Evolutionary conservation across 176 grass and related monocot species (phyloP).

Genomic region (Saccharum spontaneum): DNA sequence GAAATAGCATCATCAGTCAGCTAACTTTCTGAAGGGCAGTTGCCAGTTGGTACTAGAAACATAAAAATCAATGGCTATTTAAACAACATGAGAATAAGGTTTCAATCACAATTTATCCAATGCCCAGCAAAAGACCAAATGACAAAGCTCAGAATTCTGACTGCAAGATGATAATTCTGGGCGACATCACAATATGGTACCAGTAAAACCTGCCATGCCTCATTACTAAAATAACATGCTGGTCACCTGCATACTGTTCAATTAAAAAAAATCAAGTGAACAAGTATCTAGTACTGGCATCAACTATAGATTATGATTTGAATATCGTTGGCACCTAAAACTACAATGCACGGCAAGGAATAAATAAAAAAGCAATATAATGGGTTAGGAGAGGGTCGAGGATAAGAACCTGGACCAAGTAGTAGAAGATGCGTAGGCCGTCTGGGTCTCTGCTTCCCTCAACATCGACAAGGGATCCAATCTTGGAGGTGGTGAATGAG

Average conservation of each 20-base stretch:
- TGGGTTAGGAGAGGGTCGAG: not conserved
- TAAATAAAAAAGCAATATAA: not conserved
- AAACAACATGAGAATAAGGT: not conserved
- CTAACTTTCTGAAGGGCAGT: not conserved
- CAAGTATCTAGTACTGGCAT: not conserved
- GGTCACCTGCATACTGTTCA: not conserved
- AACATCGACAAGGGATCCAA: slow-evolving; percentile 84
- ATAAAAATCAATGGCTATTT: not conserved
- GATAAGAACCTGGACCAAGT: slow-evolving; percentile 72
- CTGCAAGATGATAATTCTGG: not conserved
- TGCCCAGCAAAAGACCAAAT: not conserved
- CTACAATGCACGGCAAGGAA: not conserved
- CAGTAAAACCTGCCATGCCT: not conserved
- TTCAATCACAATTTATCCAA: not conserved
- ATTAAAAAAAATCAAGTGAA: not conserved
- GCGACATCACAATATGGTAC: not conserved
- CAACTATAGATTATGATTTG: not conserved
- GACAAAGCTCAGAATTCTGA: not conserved
- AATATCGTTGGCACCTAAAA: not conserved
- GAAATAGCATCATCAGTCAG: not conserved
- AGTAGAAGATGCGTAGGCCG: slow-evolving; percentile 90
- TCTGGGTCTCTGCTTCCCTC: slow-evolving; percentile 80
- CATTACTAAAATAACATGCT: not conserved
- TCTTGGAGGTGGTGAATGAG: slow-evolving; percentile 97
- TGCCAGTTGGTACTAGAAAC: not conserved